phyloP scores from a whole-genome alignment of 768 basidiomycete genomes.

The Mycena maculata region DNA sequence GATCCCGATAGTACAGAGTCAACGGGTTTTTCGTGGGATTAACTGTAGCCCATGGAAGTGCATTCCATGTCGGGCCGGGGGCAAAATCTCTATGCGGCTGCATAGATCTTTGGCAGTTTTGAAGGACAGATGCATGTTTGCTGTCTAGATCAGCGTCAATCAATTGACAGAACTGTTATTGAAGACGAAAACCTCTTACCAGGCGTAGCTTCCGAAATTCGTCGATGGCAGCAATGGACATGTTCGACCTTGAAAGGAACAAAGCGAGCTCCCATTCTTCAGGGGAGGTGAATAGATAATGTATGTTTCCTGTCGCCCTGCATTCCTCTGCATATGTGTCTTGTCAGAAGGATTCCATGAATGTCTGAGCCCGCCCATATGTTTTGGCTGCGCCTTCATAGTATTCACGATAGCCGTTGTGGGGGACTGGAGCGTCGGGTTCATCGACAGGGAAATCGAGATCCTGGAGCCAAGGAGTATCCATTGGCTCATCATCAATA shows the following conservation, averaged over 20 bases:
- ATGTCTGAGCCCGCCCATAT: not conserved
- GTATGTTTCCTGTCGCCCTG: not conserved
- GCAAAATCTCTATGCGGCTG: not conserved
- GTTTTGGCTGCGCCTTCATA: too few relatives aligned
- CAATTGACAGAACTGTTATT: not conserved
- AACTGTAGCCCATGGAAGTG: not conserved
- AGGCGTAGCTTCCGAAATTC: not conserved
- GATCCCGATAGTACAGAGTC: slow-evolving; percentile 4
- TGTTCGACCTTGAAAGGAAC: not conserved
- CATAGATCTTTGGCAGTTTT: not conserved
- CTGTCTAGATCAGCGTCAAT: not conserved
- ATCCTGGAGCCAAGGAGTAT: too few relatives aligned
- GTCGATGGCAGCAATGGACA: not conserved
- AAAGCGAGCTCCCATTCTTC: slow-evolving; percentile 13
- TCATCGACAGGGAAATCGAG: too few relatives aligned
- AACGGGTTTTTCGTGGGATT: not conserved
- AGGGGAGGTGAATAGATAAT: not conserved
- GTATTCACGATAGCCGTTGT: too few relatives aligned
- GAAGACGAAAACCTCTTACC: not conserved
- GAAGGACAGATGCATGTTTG: not conserved
- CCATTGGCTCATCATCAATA: too few relatives aligned
- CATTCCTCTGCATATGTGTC: not conserved
- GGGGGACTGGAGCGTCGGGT: too few relatives aligned
- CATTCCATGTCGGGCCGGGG: slow-evolving; percentile 5
- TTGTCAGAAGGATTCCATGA: not conserved